Evolutionary conservation across 2,329 filamentous ascomycete species (phyloP), one percentile per base, ranked within the genome.

Genomic region (Aureobasidium musti): DNA sequence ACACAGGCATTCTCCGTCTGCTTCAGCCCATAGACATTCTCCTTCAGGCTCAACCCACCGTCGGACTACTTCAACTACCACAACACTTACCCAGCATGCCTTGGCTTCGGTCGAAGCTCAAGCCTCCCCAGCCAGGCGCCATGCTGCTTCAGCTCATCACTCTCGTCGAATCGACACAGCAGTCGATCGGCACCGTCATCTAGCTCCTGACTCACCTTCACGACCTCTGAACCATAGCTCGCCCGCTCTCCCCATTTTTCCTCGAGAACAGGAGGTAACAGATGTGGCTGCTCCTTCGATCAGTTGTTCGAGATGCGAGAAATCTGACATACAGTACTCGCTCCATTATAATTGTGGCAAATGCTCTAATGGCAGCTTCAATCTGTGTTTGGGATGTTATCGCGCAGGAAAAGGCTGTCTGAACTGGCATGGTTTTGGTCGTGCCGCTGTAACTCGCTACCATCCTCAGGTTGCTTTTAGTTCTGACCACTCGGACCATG

Each of bases 391-490:
- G 1, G 83, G 83, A 69, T 98, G 94, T 79, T 97, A 96, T 76
- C 87, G 91, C 33, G 75, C 81, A 14, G 89, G 89, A 10, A 86
- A 86, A 73, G 93, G 93, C 13, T 98, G 94, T 75, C 82, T 87
- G 21, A 86, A 95, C 74, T 97, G 92, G 92, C 92, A 89, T 71
- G 93, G 94, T 1, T 97, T 97, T 75, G 91, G 91, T 3, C 83
- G 89, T 71, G 84, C 85, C 5, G 92, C 91, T 0, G 86, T 87
- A 79, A 79, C 72, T 47, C 72, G 74, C 50, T 77, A 72, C 68
- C 70, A 79, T 65, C 53, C 52, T 43, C 75, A 77, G 63, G 75
- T 77, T 67, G 77, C 79, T 23, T 72, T 75, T 56, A 79, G 75
- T 64, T 79, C 79, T 30, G 79, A 80, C 63, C 76, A 77, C 14